Evolutionary conservation across 495 filamentous ascomycete genomes (phyloP).

Genomic region (Aspergillus haitiensis): DNA sequence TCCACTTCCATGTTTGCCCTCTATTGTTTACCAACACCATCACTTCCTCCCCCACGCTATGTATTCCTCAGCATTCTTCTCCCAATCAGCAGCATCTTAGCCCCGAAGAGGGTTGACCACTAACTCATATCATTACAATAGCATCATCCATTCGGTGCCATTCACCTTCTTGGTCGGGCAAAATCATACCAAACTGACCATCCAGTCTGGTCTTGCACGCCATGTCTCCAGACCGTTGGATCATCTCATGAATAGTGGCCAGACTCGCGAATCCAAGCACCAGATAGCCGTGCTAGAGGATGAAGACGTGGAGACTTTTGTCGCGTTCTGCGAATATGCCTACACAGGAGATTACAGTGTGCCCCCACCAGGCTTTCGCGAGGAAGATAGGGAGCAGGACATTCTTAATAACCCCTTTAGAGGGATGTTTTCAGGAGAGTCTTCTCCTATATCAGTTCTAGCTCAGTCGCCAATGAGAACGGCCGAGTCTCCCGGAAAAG

Average conservation of each 20-base stretch:
- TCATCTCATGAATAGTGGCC: constrained; percentile 48
- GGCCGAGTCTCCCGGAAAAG: not conserved
- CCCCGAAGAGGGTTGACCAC: constrained; percentile 4
- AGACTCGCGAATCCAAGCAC: constrained; percentile 46
- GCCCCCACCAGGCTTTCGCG: constrained; percentile 33
- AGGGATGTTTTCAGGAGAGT: constrained; percentile 19
- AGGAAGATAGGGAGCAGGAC: constrained; percentile 22
- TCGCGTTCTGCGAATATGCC: constrained; percentile 51
- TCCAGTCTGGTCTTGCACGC: constrained; percentile 48
- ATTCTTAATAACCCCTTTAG: constrained; percentile 23
- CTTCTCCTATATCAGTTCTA: not conserved
- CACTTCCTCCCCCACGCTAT: not conserved
- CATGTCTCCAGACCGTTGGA: constrained; percentile 51
- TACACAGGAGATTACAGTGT: constrained; percentile 51
- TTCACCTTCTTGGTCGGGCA: constrained; percentile 55
- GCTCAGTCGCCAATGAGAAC: constrained; percentile 2
- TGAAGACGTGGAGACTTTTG: constrained; percentile 49
- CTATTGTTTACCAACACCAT: constrained; percentile 11
- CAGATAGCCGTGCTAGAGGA: constrained; percentile 46
- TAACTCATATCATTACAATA: constrained; percentile 27
- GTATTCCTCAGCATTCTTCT: not conserved
- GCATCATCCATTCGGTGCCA: constrained; percentile 44
- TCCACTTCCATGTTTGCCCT: not conserved
- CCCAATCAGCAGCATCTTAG: constrained; percentile 5
- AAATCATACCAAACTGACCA: constrained; percentile 44